Evolutionary conservation across 495 filamentous ascomycete species (phyloP), one percentile per base, ranked within the genome.

Genomic region (Penicillium atrosanguineum): DNA sequence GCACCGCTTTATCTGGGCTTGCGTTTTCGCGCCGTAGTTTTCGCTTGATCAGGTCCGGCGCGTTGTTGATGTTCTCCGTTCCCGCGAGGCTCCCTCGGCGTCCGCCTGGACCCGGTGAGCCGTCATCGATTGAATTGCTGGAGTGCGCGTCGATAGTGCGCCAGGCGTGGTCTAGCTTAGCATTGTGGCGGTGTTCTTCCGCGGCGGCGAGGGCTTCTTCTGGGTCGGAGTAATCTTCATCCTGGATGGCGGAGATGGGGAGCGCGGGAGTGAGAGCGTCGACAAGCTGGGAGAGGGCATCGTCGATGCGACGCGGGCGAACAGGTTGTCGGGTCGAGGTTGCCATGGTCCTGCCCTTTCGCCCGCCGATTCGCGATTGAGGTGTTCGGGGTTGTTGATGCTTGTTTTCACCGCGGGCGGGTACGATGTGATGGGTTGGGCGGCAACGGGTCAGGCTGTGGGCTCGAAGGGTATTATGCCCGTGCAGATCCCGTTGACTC

Each of bases 41-140:
- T 65, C 87, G 85, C 73, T 91, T 92, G 70, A 97, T 97, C 63
- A 95, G 69, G 70, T 96, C 91, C 19, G 87, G 85, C 44, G 90
- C 89, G 78, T 96, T 90, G 69, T 96, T 92, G 42, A 95, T 84
- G 65, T 91, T 77, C 36, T 75, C 73, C 18, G 62, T 57, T 8
- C 64, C 69, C 12, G 70, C 67, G 34, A 69, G 25, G 26, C 71
- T 74, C 36, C 72, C 71, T 34, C 69, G 56, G 11, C 72, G 69
- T 12, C 59, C 62, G 8, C 50, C 54, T 7, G 55, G 23, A 55
- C 64, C 9, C 36, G 66, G 61, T 20, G 71, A 68, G 26, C 58
- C 54, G 29, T 72, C 56, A 53, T 75, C 60, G 41, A 58, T 53
- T 43, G 65, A 18, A 31, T 44, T 52, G 39, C 65, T 54, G 15